phyloP scores from a whole-genome alignment of 2,329 filamentous ascomycete genomes.

The Penicillium concentricum region DNA sequence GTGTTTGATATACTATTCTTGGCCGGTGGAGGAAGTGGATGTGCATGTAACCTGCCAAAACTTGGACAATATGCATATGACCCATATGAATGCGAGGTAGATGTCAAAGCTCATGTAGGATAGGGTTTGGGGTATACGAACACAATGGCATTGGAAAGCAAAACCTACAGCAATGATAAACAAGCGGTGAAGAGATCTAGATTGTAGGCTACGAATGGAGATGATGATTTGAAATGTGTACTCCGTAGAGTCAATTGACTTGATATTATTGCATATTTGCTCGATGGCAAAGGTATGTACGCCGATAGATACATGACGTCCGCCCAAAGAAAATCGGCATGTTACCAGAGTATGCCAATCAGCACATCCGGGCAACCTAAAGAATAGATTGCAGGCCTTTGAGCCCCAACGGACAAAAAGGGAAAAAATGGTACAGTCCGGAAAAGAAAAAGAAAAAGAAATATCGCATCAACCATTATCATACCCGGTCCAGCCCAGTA shows the following conservation, averaged over 20 bases:
- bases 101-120: background rate
- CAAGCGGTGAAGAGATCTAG: background rate
- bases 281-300: background rate
- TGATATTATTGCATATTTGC: background rate
- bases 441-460: constrained; percentile 5
- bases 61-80: background rate
- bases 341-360: background rate
- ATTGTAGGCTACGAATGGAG: background rate
- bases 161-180: background rate
- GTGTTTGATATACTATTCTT: background rate
- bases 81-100: background rate
- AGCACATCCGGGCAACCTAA: background rate
- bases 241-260: background rate
- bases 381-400: background rate
- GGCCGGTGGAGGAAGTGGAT: too few species aligned
- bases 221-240: background rate
- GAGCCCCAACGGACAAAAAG: background rate
- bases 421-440: constrained; percentile 5
- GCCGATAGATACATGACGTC: constrained; percentile 6
- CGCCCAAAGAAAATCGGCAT: background rate
- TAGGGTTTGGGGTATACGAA: background rate
- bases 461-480: constrained; percentile 10
- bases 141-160: background rate
- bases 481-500: constrained; percentile 25
- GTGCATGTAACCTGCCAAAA: background rate